Base-by-base conservation (phyloP, 164 flowering plant genomes). In the Aristolochia contorta region DNA sequence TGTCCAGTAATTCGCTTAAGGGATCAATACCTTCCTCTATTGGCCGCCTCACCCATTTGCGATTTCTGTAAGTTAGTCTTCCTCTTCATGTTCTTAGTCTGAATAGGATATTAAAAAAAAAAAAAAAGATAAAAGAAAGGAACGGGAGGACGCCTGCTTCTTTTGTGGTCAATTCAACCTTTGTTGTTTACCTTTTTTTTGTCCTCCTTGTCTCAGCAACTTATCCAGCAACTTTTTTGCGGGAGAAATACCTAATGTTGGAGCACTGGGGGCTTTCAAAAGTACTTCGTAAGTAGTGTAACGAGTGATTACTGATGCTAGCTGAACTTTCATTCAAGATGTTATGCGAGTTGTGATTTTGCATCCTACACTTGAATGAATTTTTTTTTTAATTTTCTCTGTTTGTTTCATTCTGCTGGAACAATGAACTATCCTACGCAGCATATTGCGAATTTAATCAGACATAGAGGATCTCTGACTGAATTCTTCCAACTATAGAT, bases 1-100 rank as follows among this genome's bases (percentile, higher is more conserved):
- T 94, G 46, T 94, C 99, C 30, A 91, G 95, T 80, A 94, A 94
- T 75, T 77, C 84, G 16, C 71, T 94, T 13, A 85, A 72, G 65
- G 97, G 99, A 54, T 79, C 91, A 15, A 82, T 94, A 66, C 97
- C 99, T 61, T 75, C 97, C 24, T 84, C 95, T 19, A 68, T 94
- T 52, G 93, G 97, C 16, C 79, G 70, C 20, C 89, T 94, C 21
- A 65, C 67, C 32, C 82, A 72, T 16, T 78, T 94, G 64, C 80
- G 57, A 10, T 62, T 33, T 74, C 66, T 94, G 99, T 94, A 81
- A 84, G 97, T 79, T 32, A 18, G 18, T 33, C 32, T 16, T 27
- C 10, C 15, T 56, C 20, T 56, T 16, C 32, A 16, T 30, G 22
- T 24, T 37, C 43, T 37, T 37, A 0, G 43, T 37, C 7, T 37